Base-by-base conservation (phyloP, 2,329 filamentous ascomycete species). In the Aschersonia sp. region DNA sequence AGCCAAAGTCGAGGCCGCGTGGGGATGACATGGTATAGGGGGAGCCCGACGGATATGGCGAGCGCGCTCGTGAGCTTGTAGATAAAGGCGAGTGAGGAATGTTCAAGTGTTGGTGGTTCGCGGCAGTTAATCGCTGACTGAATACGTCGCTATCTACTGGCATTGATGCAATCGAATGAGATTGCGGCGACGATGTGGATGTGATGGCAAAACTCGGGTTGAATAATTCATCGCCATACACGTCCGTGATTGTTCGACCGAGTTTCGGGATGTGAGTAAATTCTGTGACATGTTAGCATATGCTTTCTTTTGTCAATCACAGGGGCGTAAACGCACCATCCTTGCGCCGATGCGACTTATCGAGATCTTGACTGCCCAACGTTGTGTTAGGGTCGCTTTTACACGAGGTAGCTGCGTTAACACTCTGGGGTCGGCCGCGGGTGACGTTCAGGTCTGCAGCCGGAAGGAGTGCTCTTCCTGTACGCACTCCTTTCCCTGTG, bases 201-300 rank as follows among this genome's bases (percentile, higher is more conserved):
- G 75, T 75, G 57, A 81, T 71, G 35, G 69, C 71, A 50, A 81
- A 79, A 55, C 72, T 75, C 0, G 84, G 82, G 55, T 83, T 88
- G 70, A 86, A 94, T 1, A 94, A 74, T 62, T 92, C 87, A 61
- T 95, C 89, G 56, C 79, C 76, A 58, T 85, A 90, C 45, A 87
- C 76, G 58, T 94, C 87, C 14, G 87, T 90, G 67, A 92, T 87
- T 0, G 88, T 92, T 48, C 87, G 76, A 55, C 88, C 83, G 53
- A 94, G 76, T 65, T 90, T 92, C 30, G 88, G 84, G 30, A 81
- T 69, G 41, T 71, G 22, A 22, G 4, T 4, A 22, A 22, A 22
- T 22, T 22, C 22, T 69, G 51, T 69, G 64, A 54, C 67, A 69
- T 53, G 77, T 73, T 66, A 48, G 6, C 14, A 9, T 11, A 4